A percentile compares a stretch with the other conserved stretches of the same genome.
These are phyloP conservation scores for Trichoderma atroviride DNA, from an alignment of 2,329 filamentous ascomycete genomes.

Conservation along the genomic window DNA sequence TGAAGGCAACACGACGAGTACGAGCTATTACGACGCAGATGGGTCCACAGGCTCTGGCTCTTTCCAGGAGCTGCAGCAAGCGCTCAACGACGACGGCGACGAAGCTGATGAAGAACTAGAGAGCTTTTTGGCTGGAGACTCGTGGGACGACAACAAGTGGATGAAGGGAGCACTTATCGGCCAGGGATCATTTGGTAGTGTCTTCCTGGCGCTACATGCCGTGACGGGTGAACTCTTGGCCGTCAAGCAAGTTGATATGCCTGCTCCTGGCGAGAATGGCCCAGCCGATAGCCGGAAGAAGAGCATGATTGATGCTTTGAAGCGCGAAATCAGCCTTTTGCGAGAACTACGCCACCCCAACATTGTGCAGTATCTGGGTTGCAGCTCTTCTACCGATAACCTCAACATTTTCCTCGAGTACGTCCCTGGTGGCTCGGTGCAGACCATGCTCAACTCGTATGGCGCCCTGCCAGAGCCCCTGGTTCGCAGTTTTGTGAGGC, in stretches of 20 bases:
- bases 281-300: constrained; percentile 90
- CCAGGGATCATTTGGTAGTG: constrained; percentile 93
- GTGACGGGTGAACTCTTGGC: constrained; percentile 97
- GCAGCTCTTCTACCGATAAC: constrained; percentile 84
- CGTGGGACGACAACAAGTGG: constrained; percentile 97
- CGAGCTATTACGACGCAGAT: constrained; percentile 85
- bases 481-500: constrained; percentile 93
- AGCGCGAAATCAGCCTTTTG: constrained; percentile 92
- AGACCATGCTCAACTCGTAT: constrained; percentile 98
- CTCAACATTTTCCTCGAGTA: constrained; percentile 99
- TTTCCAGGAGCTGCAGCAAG: constrained; percentile 80
- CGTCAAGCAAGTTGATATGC: constrained; percentile 96
- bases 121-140: constrained; percentile 88
- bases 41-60: constrained; percentile 73
- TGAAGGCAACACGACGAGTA: constrained; percentile 68
- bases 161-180: constrained; percentile 99
- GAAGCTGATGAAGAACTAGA: constrained; percentile 86
- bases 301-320: constrained; percentile 95
- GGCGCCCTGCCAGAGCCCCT: constrained; percentile 91
- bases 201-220: constrained; percentile 92
- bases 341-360: constrained; percentile 94
- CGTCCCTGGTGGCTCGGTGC: constrained; percentile 94
- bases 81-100: constrained; percentile 87
- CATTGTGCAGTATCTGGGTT: constrained; percentile 97
- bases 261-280: constrained; percentile 74